Conservation (phyloP, 2,329 filamentous ascomycete genomes). For the Podosphaera xanthii region DNA sequence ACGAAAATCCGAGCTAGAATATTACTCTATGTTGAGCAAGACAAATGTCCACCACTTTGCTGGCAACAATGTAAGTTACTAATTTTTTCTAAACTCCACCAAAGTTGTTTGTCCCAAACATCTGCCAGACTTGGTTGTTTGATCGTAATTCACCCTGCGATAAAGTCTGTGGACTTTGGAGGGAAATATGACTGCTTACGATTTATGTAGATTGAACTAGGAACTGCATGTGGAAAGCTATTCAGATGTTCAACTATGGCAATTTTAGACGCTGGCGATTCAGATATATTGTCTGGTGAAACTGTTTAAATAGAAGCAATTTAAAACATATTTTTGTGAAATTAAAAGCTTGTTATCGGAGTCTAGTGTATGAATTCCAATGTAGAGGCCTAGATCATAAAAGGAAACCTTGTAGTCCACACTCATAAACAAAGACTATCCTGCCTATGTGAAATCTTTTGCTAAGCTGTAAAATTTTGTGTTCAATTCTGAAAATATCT, state of each 20-base stretch:
- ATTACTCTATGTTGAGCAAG: slow-evolving; percentile 84
- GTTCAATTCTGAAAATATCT: neutral
- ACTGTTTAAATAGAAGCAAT: slow-evolving; percentile 25
- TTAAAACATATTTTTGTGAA: no score
- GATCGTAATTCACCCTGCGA: slow-evolving; percentile 46
- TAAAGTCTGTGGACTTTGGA: slow-evolving; percentile 85
- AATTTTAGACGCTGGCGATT: slow-evolving; percentile 92
- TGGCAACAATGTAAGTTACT: slow-evolving; percentile 86
- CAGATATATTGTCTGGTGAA: slow-evolving; percentile 78
- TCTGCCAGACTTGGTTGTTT: neutral
- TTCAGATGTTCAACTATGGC: slow-evolving; percentile 97
- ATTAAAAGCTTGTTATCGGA: no score
- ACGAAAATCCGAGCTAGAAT: slow-evolving; percentile 93
- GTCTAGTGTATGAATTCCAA: no score
- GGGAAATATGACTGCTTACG: slow-evolving; percentile 43
- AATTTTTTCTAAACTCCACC: neutral
- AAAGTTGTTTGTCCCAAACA: neutral
- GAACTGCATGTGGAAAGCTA: slow-evolving; percentile 95
- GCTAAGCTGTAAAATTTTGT: no score
- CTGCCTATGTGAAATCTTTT: no score
- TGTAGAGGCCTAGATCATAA: no score
- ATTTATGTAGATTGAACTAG: slow-evolving; percentile 63
- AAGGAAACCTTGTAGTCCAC: no score
- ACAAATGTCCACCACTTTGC: slow-evolving; percentile 92
- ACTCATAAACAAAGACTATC: no score